Base-by-base conservation (phyloP, 306 rosid species). In the Castanea sativa region DNA sequence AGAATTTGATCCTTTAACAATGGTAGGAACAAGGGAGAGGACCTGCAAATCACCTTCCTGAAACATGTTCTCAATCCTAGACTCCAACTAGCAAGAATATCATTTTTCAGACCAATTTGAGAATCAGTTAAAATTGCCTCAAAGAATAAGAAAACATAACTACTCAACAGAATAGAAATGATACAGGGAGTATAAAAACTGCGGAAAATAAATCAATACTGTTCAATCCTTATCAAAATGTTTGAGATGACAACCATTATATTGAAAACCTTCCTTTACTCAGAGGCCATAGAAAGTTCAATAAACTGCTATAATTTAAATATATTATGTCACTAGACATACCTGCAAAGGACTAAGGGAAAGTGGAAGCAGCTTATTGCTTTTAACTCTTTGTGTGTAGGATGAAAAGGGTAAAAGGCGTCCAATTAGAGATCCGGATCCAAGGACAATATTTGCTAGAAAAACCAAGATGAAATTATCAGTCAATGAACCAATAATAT, bases 291-390 rank as follows among this genome's bases (percentile, higher is more conserved):
- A 7, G 64, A 68, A 82, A 82, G 64, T 32, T 20, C 8, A 32
- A 60, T 69, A 61, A 64, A 79, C 2, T 80, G 35, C 49, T 30
- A 63, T 73, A 58, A 71, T 77, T 53, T 63, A 43, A 75, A 58
- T 33, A 76, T 83, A 79, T 61, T 71, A 76, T 29, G 45, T 19
- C 74, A 59, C 11, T 29, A 51, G 73, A 85, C 76, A 79, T 88
- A 95, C 99, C 97, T 91, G 97, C 78, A 91, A 71, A 68, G 85
- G 90, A 80, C 89, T 89, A 78, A 90, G 91, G 64, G 97, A 49
- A 52, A 88, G 79, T 83, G 86, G 76, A 73, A 79, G 71, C 79
- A 85, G 69, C 83, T 82, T 78, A 78, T 80, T 76, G 61, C 32
- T 76, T 87, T 82, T 83, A 77, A 87, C 81, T 82, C 74, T 85